Conservation (phyloP, 148 eudicot genomes). For the Dianthus caryophyllus region DNA sequence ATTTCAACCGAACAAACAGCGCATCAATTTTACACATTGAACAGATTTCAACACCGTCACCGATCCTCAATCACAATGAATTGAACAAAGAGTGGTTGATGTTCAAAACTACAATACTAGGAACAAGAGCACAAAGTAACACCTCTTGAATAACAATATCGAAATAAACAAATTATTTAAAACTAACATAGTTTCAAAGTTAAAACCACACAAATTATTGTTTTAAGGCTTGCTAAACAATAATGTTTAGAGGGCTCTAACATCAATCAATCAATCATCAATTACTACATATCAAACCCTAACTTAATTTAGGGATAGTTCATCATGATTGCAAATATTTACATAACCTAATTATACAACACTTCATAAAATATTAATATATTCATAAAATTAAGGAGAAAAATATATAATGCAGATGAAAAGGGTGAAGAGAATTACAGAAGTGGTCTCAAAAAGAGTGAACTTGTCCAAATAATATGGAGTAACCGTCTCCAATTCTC, state of each 20-base stretch:
- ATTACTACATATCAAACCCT: too few relatives aligned
- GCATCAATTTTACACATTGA: too few relatives aligned
- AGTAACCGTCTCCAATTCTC: neutral
- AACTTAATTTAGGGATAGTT: too few relatives aligned
- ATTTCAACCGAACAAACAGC: too few relatives aligned
- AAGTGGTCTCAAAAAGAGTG: conserved; percentile 26
- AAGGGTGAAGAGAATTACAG: conserved; percentile 20
- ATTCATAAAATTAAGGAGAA: neutral
- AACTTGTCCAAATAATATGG: conserved; percentile 30
- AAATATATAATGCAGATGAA: neutral
- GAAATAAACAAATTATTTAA: neutral
- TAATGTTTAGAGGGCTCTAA: too few relatives aligned
- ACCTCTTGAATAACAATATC: neutral
- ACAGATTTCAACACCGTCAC: too few relatives aligned
- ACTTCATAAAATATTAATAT: too few relatives aligned
- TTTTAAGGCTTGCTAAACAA: too few relatives aligned
- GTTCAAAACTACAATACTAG: neutral
- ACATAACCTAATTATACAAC: neutral
- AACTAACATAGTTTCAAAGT: neutral
- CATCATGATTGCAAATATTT: neutral
- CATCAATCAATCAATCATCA: too few relatives aligned
- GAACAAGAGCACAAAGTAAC: neutral
- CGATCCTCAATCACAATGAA: neutral
- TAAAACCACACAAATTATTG: too few relatives aligned
- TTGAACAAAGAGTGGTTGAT: neutral